A percentile compares a stretch with the other conserved stretches of the same genome.
Evolutionary conservation across 305 asterid species (phyloP).

Genomic region (Solanum hybrid): DNA sequence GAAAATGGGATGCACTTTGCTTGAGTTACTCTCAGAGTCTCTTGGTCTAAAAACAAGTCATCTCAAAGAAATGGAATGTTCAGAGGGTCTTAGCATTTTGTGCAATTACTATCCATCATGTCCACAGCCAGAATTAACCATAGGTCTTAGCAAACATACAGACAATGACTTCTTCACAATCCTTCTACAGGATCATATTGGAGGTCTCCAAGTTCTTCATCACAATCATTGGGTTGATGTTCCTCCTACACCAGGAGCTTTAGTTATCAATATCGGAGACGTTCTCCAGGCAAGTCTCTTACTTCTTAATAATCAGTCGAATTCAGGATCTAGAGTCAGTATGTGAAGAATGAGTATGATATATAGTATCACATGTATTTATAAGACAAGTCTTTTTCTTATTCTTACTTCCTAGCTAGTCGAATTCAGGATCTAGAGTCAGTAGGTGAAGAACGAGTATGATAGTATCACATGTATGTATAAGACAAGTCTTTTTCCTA

Average conservation of each 20-base stretch:
- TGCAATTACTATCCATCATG: constrained; percentile 45
- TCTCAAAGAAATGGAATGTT: constrained; percentile 31
- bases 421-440: too few relatives aligned
- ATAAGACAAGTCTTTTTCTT: too few relatives aligned
- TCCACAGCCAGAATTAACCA: constrained; percentile 36
- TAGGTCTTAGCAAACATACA: constrained; percentile 34
- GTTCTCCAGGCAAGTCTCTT: constrained; percentile 29
- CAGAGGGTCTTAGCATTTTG: constrained; percentile 25
- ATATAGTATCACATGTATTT: neutral
- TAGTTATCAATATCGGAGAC: constrained; percentile 35
- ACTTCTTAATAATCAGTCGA: neutral
- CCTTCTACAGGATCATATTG: constrained; percentile 33
- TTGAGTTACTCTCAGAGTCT: constrained; percentile 31
- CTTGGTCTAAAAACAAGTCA: constrained; percentile 28
- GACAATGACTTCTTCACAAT: constrained; percentile 35
- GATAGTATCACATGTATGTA: too few relatives aligned
- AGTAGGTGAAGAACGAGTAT: too few relatives aligned
- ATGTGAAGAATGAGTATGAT: neutral
- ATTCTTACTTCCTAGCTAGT: too few relatives aligned
- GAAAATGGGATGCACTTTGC: constrained; percentile 26
- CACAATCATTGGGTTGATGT: constrained; percentile 38
- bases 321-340: neutral
- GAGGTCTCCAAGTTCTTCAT: constrained; percentile 30
- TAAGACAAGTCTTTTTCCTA: too few relatives aligned
- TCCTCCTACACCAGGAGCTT: too few relatives aligned